Conservation (phyloP, 371 early-diverging fungal species). For the Mucor indicus region DNA sequence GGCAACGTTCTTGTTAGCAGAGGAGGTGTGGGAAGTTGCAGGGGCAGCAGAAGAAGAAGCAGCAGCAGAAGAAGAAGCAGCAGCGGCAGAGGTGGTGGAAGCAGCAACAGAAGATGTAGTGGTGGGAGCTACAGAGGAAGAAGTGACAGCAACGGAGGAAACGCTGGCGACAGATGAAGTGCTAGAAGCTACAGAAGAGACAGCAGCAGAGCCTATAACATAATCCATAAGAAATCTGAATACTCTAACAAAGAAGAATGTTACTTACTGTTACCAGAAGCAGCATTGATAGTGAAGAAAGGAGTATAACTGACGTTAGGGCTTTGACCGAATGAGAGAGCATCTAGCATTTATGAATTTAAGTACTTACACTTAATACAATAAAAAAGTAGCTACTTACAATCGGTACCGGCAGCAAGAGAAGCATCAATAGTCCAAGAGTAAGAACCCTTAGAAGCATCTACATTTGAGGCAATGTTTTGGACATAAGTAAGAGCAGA, state of each 20-base stretch:
- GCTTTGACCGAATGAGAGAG: slow-evolving; percentile 10
- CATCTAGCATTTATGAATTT: too few species aligned
- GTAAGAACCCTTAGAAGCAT: slow-evolving; percentile 26
- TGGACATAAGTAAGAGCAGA: slow-evolving; percentile 10
- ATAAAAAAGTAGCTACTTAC: slow-evolving; percentile 28
- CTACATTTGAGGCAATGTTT: slow-evolving; percentile 27
- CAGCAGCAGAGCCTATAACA: too few species aligned
- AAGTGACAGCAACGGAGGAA: neutral
- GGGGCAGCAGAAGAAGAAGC: slow-evolving; percentile 2
- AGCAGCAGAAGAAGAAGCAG: slow-evolving; percentile 7
- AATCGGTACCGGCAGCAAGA: slow-evolving; percentile 31
- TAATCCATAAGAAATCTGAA: too few species aligned
- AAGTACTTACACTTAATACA: too few species aligned
- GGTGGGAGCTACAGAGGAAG: slow-evolving; percentile 1
- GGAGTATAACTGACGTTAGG: slow-evolving; percentile 22
- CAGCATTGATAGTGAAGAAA: slow-evolving; percentile 39
- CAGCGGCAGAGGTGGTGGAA: slow-evolving; percentile 5
- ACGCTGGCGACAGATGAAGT: slow-evolving; percentile 2
- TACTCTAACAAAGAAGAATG: too few species aligned
- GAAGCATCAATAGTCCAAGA: slow-evolving; percentile 37
- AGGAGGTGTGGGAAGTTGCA: slow-evolving; percentile 8
- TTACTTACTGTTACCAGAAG: too few species aligned
- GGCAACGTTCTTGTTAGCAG: slow-evolving; percentile 24
- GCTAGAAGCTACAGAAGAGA: too few species aligned
- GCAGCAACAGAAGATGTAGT: slow-evolving; percentile 6